Evolutionary conservation across 371 early-diverging fungal genomes (phyloP).

Genomic region (Mucor ambiguus): DNA sequence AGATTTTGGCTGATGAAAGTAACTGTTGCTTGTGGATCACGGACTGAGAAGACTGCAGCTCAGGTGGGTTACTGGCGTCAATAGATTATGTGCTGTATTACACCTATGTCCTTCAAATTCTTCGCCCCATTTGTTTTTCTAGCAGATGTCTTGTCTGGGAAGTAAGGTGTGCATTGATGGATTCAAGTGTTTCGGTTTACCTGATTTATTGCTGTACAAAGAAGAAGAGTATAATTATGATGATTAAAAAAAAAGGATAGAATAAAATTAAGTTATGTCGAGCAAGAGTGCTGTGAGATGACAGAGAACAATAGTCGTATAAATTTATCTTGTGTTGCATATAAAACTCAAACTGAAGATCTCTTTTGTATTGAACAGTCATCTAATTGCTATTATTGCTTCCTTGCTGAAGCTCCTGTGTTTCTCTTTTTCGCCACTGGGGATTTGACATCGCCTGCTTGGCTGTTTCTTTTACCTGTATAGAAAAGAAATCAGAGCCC

Average conservation of each 20-base stretch:
- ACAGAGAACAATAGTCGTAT: neutral
- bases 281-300: neutral
- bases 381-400: constrained; percentile 1
- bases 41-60: too few species aligned
- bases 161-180: neutral
- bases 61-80: too few species aligned
- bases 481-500: neutral
- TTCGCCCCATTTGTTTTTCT: too few species aligned
- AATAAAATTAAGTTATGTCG: neutral
- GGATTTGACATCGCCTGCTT: constrained; percentile 22
- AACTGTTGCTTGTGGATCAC: too few species aligned
- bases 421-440: constrained; percentile 23
- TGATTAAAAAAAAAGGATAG: neutral
- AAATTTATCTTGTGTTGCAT: neutral
- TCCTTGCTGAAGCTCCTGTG: constrained; percentile 5
- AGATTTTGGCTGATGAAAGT: too few species aligned
- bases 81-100: too few species aligned
- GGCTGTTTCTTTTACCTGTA: constrained; percentile 27
- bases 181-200: neutral
- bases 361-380: neutral
- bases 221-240: neutral
- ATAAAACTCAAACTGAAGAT: neutral
- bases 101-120: too few species aligned
- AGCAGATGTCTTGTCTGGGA: too few species aligned
- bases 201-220: neutral